These are phyloP conservation scores for Scutellaria minor DNA, from an alignment of 257 asterid species.

Conservation along the genomic window DNA sequence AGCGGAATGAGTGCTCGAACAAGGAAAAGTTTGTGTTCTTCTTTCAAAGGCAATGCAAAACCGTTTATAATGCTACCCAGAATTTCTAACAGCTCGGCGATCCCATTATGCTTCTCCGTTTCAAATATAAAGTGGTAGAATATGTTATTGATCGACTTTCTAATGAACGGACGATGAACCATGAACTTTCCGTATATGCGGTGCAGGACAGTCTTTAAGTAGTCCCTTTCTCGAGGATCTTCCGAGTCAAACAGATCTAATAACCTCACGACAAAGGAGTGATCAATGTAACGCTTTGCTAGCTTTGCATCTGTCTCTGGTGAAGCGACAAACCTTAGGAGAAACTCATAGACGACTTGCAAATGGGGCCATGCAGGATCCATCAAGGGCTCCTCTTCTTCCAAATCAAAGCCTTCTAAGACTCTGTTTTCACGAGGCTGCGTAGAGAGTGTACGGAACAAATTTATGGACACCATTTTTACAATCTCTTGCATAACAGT, in stretches of 20 bases:
- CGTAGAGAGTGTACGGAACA: constrained; percentile 59
- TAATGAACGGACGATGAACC: constrained; percentile 72
- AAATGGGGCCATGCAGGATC: constrained; percentile 74
- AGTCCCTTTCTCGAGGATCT: constrained; percentile 77
- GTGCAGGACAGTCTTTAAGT: constrained; percentile 63
- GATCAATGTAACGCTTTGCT: constrained; percentile 69
- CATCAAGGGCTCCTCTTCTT: constrained; percentile 73
- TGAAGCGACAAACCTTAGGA: constrained; percentile 71
- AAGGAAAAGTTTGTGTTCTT: constrained; percentile 71
- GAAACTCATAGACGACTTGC: constrained; percentile 68
- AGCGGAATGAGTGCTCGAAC: constrained; percentile 71
- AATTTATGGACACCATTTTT: constrained; percentile 54
- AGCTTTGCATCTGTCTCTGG: constrained; percentile 75
- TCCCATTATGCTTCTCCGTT: constrained; percentile 72
- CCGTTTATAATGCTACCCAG: constrained; percentile 75
- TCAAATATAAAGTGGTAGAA: constrained; percentile 65
- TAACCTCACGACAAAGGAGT: constrained; percentile 58
- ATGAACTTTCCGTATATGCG: constrained; percentile 72
- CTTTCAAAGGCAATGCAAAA: constrained; percentile 72
- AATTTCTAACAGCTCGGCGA: constrained; percentile 69
- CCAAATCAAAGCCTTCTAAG: constrained; percentile 61
- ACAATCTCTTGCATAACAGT: constrained; percentile 57
- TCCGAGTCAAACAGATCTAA: constrained; percentile 72
- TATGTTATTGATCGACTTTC: constrained; percentile 68
- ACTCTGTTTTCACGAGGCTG: constrained; percentile 66